A percentile compares a stretch with the other conserved stretches of the same genome.
Evolutionary conservation across 345 rosid genomes (phyloP).

Genomic region (Salix suchowensis): DNA sequence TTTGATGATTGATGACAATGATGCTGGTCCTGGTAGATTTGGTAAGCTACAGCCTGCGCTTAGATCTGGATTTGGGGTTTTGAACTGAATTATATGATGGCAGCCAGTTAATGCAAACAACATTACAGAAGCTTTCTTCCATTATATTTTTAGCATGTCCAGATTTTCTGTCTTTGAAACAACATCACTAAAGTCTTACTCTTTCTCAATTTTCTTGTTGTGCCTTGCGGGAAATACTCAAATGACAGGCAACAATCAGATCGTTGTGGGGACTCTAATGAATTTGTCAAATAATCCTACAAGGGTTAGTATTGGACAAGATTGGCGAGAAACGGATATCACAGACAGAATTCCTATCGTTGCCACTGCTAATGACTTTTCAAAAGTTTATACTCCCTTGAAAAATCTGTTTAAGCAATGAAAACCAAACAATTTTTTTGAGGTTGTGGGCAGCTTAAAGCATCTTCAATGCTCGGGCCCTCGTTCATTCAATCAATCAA

Average conservation of each 20-base stretch:
- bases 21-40: slow-evolving; percentile 97
- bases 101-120: background rate
- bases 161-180: background rate
- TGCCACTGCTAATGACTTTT: slow-evolving; percentile 87
- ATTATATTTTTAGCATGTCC: background rate
- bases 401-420: no score
- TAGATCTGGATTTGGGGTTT: slow-evolving; percentile 6
- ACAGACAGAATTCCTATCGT: slow-evolving; percentile 83
- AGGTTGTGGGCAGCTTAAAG: no score
- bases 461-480: background rate
- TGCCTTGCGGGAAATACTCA: slow-evolving; percentile 67
- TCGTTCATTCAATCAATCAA: no score
- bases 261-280: slow-evolving; percentile 88
- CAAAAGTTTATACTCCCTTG: slow-evolving; percentile 82
- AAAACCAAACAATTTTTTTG: no score
- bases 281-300: slow-evolving; percentile 90
- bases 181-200: background rate
- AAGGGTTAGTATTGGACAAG: slow-evolving; percentile 93
- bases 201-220: background rate
- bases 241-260: slow-evolving; percentile 92
- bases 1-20: slow-evolving; percentile 91
- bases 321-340: slow-evolving; percentile 79
- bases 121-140: background rate
- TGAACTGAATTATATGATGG: background rate
- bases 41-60: slow-evolving; percentile 42